Conservation (phyloP, 2,329 filamentous ascomycete species). For the Trichoderma atrobrunneum region DNA sequence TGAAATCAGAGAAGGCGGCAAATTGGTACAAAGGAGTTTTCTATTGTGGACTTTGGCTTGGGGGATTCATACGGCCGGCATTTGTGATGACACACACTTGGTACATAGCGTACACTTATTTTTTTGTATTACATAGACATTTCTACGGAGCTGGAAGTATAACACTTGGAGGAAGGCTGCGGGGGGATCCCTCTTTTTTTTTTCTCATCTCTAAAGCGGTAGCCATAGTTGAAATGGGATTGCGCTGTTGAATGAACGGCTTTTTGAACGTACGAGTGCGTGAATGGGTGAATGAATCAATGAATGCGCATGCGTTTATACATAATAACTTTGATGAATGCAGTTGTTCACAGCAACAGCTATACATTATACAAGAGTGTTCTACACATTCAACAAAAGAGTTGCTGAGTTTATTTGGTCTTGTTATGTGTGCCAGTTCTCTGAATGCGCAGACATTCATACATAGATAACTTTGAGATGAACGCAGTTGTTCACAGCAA, state of each 20-base stretch:
- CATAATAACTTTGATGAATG: not conserved
- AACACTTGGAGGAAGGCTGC: not conserved
- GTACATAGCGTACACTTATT: not conserved
- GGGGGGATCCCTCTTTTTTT: not conserved
- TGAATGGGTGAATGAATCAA: not conserved
- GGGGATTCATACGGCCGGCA: not conserved
- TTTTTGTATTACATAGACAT: not conserved
- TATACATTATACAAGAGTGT: not conserved
- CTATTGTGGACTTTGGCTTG: not conserved
- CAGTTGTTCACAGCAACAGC: not conserved
- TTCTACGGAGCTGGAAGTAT: not conserved
- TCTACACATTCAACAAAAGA: not conserved
- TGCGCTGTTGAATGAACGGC: not conserved
- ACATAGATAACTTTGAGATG: not conserved
- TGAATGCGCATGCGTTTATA: not conserved
- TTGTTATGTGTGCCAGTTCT: not conserved
- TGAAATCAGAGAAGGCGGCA: not conserved
- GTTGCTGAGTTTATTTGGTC: not conserved
- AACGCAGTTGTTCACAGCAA: not conserved
- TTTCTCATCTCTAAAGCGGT: not conserved
- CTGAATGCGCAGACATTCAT: not conserved
- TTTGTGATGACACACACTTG: not conserved
- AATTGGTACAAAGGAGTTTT: not conserved
- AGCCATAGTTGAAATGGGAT: not conserved
- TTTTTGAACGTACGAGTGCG: not conserved